Percentiles rank a stretch among this genome's conserved stretches.
Evolutionary conservation across 2,329 filamentous ascomycete species (phyloP).

Genomic region (Pleurostoma richardsiae): DNA sequence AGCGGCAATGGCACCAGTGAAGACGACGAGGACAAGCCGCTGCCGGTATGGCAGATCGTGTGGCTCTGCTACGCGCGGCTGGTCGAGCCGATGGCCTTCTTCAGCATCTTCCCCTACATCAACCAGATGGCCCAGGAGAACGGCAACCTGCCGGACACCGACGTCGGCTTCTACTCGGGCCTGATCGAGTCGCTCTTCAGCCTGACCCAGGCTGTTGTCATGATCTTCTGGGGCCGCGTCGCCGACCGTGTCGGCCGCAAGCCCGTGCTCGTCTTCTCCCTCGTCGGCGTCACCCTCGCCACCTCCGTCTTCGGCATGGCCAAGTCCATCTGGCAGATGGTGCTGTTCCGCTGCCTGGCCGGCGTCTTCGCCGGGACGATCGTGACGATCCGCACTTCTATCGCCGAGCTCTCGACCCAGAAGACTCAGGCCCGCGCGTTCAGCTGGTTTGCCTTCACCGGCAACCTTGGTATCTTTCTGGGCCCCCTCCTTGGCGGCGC

Average conservation of each 20-base stretch:
- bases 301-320: slow-evolving; percentile 66
- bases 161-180: slow-evolving; percentile 76
- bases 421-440: slow-evolving; percentile 70
- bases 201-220: slow-evolving; percentile 69
- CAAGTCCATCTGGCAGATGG: slow-evolving; percentile 66
- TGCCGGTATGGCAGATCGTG: slow-evolving; percentile 62
- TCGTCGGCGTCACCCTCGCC: slow-evolving; percentile 57
- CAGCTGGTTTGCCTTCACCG: slow-evolving; percentile 70
- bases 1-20: slow-evolving; percentile 3
- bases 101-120: slow-evolving; percentile 77
- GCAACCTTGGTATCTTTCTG: slow-evolving; percentile 69
- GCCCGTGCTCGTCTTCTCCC: slow-evolving; percentile 63
- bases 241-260: slow-evolving; percentile 68
- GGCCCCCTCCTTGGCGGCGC: slow-evolving; percentile 67
- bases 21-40: slow-evolving; percentile 35
- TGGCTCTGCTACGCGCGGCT: slow-evolving; percentile 69
- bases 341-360: slow-evolving; percentile 64
- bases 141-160: slow-evolving; percentile 54
- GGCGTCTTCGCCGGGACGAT: slow-evolving; percentile 71
- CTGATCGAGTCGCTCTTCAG: slow-evolving; percentile 72
- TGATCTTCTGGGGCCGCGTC: slow-evolving; percentile 68
- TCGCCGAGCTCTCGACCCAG: slow-evolving; percentile 65
- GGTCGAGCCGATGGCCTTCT: slow-evolving; percentile 77
- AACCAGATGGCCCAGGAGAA: slow-evolving; percentile 70
- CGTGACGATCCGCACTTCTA: slow-evolving; percentile 72